phyloP scores from a whole-genome alignment of 768 basidiomycete species.

The Auriscalpium orientale region DNA sequence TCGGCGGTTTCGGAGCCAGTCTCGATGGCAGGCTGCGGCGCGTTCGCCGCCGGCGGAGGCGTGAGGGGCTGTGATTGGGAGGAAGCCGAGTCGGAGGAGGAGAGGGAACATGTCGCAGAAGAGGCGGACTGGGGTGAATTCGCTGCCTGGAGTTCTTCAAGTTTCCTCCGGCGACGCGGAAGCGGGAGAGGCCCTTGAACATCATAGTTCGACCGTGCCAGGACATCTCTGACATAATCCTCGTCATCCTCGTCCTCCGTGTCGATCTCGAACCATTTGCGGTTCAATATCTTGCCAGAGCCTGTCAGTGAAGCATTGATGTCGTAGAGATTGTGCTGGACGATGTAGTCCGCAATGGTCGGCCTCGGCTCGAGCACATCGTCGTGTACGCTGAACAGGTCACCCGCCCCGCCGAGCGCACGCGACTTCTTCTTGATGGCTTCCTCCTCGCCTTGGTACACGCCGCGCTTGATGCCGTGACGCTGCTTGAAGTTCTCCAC shows the following conservation, averaged over 20 bases:
- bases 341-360: constrained; percentile 13
- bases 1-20: too few relatives aligned
- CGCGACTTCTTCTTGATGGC: constrained; percentile 16
- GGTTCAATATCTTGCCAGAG: not conserved
- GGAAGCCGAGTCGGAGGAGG: too few relatives aligned
- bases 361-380: constrained; percentile 4
- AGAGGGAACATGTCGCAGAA: too few relatives aligned
- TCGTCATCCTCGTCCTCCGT: constrained; percentile 2
- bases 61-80: too few relatives aligned
- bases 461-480: constrained; percentile 63
- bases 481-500: constrained; percentile 88
- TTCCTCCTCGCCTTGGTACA: constrained; percentile 38
- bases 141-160: too few relatives aligned
- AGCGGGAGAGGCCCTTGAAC: too few relatives aligned
- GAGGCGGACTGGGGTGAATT: too few relatives aligned
- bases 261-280: not conserved
- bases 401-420: constrained; percentile 2
- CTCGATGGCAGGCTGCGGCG: too few relatives aligned
- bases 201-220: not conserved
- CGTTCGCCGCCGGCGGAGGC: too few relatives aligned
- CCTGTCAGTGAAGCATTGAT: not conserved
- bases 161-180: too few relatives aligned
- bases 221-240: not conserved
- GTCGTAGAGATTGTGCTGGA: constrained; percentile 9
- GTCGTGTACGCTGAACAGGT: not conserved